Evolutionary conservation across 2,329 filamentous ascomycete species (phyloP).

Genomic region (Neurospora sp.): DNA sequence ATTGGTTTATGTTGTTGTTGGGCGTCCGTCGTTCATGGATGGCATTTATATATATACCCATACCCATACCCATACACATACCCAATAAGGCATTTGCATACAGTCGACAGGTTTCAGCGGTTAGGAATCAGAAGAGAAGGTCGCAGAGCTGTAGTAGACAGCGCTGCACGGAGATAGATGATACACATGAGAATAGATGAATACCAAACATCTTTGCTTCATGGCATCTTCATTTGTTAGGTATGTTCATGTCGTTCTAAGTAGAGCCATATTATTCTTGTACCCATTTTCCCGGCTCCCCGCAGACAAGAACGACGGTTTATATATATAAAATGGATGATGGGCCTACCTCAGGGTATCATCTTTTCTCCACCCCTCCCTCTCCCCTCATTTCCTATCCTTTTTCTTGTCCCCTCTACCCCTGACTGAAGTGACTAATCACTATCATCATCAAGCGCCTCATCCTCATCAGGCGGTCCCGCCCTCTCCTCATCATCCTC

Average conservation of each 20-base stretch:
- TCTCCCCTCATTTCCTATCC: neutral
- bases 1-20: neutral
- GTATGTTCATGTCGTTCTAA: neutral
- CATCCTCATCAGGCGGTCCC: constrained; percentile 39
- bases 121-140: neutral
- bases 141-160: accelerated
- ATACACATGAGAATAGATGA: neutral
- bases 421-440: constrained; percentile 27
- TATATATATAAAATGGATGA: neutral
- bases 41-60: neutral
- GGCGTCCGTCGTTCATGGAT: neutral
- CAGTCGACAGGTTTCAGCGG: neutral
- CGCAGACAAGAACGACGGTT: neutral
- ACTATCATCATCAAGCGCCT: constrained; percentile 54
- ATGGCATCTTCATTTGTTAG: neutral
- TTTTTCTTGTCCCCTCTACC: no score
- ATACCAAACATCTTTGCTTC: neutral
- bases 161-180: neutral
- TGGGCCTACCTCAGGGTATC: neutral
- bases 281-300: no score
- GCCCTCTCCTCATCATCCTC: constrained; percentile 31
- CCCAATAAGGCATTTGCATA: neutral
- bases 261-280: no score
- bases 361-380: neutral
- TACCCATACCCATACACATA: neutral